phyloP scores from a whole-genome alignment of 768 basidiomycete genomes.

The Terana coerulea region DNA sequence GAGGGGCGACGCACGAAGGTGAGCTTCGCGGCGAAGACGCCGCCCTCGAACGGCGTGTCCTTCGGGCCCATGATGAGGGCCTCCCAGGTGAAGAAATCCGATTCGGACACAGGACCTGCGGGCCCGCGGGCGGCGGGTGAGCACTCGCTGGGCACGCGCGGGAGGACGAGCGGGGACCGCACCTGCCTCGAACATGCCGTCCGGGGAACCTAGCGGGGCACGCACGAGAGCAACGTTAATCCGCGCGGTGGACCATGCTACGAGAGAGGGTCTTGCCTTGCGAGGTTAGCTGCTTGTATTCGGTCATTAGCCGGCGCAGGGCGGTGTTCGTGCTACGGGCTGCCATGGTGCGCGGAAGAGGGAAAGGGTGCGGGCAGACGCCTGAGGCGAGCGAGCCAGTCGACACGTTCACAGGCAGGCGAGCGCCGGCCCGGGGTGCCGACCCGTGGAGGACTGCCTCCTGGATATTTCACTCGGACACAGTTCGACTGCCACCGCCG shows the following conservation, averaged over 20 bases:
- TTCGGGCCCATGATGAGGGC: constrained; percentile 91
- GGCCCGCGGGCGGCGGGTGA: not conserved
- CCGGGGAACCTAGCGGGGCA: constrained; percentile 68
- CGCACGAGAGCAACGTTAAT: not conserved
- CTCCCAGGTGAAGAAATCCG: constrained; percentile 96
- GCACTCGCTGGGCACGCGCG: not conserved
- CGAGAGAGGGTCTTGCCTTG: constrained; percentile 45
- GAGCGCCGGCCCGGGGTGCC: not conserved
- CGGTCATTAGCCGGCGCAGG: constrained; percentile 84
- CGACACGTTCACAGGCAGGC: too few species aligned
- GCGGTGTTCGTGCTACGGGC: constrained; percentile 66
- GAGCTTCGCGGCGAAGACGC: constrained; percentile 88
- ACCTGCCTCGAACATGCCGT: constrained; percentile 95
- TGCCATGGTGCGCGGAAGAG: constrained; percentile 37
- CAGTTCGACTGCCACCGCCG: too few species aligned
- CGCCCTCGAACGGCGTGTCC: constrained; percentile 96
- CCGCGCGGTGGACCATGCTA: not conserved
- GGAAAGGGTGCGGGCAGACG: not conserved
- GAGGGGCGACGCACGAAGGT: constrained; percentile 70
- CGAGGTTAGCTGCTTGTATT: constrained; percentile 83
- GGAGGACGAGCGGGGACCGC: constrained; percentile 31
- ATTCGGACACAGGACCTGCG: constrained; percentile 82
- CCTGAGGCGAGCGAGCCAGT: too few species aligned
- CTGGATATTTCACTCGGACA: too few species aligned
- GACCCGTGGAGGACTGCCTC: too few species aligned